Conservation (phyloP, 768 basidiomycete species). For the Boletus pseudopeckii region DNA sequence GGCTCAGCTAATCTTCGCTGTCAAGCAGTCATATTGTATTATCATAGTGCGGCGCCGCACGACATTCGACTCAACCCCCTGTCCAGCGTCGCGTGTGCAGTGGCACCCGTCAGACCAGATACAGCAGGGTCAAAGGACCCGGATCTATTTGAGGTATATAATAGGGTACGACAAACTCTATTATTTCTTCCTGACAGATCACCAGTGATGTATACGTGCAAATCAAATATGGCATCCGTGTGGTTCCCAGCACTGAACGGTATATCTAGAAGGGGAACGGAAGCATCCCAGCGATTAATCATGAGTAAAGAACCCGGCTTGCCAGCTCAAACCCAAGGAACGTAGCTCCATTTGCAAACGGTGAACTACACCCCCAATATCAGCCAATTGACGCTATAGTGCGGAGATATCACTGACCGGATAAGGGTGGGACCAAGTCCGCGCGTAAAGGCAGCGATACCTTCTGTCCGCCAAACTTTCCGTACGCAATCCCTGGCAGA, state of each 20-base stretch:
- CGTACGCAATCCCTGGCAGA: slow-evolving; percentile 81
- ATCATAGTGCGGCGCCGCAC: neutral
- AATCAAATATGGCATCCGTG: neutral
- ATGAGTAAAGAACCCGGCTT: slow-evolving; percentile 59
- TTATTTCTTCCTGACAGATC: neutral
- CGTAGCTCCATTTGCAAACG: slow-evolving; percentile 95
- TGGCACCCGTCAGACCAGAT: neutral
- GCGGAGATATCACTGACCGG: slow-evolving; percentile 48
- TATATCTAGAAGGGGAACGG: neutral
- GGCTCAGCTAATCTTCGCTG: neutral
- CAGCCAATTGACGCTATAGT: slow-evolving; percentile 1
- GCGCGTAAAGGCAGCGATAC: slow-evolving; percentile 80
- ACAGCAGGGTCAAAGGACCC: neutral
- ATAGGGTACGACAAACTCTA: neutral
- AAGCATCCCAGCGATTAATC: neutral
- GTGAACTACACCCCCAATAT: slow-evolving; percentile 55
- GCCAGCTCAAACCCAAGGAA: slow-evolving; percentile 96
- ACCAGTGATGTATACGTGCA: slow-evolving; percentile 1
- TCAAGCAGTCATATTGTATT: neutral
- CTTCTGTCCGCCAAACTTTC: slow-evolving; percentile 81
- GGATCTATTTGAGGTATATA: neutral
- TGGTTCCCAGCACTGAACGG: neutral
- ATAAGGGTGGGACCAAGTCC: slow-evolving; percentile 93
- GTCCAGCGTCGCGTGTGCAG: neutral
- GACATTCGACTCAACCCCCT: neutral